phyloP scores from a whole-genome alignment of 129 eudicot genomes.

The Chrysanthemum seticuspe region DNA sequence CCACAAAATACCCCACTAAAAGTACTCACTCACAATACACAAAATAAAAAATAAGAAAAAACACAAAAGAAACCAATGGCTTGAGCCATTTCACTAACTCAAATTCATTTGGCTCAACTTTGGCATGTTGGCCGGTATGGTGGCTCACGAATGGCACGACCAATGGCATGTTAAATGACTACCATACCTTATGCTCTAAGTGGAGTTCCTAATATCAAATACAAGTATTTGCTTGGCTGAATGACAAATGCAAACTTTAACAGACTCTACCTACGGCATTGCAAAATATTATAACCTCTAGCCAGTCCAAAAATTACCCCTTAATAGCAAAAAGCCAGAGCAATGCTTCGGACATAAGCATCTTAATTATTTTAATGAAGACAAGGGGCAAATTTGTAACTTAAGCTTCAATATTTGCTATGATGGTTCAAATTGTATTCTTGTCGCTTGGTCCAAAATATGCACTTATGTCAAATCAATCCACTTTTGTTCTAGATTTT shows the following conservation, averaged over 20 bases:
- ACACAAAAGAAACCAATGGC: no score
- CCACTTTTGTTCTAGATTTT: background rate
- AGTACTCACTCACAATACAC: no score
- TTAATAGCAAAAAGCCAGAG: slow-evolving; percentile 1
- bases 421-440: no score
- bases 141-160: no score
- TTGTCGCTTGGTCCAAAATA: background rate
- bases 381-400: background rate
- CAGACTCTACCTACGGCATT: background rate
- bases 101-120: no score
- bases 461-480: background rate
- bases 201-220: background rate
- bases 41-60: no score
- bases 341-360: background rate
- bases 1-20: no score
- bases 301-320: background rate
- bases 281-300: background rate
- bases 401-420: background rate
- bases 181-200: no score
- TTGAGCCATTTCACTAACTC: no score
- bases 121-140: no score
- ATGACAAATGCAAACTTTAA: background rate
- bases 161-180: no score
- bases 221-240: background rate
- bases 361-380: slow-evolving; percentile 7